These are phyloP conservation scores for Neophaeococcomyces mojaviensis DNA, from an alignment of 2,329 filamentous ascomycete species.

Conservation along the genomic window DNA sequence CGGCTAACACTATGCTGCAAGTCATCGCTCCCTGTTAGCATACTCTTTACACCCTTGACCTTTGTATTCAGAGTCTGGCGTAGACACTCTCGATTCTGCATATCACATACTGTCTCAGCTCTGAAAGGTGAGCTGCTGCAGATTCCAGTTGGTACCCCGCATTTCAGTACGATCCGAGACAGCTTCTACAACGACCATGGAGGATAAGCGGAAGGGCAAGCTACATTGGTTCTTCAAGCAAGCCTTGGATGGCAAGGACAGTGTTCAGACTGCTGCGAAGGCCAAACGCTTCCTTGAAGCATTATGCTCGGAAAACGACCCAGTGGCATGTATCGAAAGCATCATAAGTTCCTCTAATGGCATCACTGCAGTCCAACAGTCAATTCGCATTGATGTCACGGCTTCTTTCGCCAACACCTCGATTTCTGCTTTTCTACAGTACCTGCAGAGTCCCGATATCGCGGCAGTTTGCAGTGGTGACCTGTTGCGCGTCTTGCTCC, in stretches of 20 bases:
- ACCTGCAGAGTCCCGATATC: constrained; percentile 37
- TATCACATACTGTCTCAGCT: not conserved
- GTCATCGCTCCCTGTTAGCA: no score
- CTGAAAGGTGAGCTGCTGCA: not conserved
- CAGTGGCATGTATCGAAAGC: constrained; percentile 34
- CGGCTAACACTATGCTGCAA: no score
- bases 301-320: constrained; percentile 36
- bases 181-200: not conserved
- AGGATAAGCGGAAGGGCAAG: not conserved
- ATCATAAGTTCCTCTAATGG: constrained; percentile 31
- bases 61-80: not conserved
- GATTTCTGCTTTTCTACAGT: constrained; percentile 32
- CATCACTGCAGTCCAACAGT: constrained; percentile 31
- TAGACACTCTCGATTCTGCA: not conserved
- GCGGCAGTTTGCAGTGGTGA: constrained; percentile 45
- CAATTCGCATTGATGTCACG: constrained; percentile 39
- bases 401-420: constrained; percentile 38
- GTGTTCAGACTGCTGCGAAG: constrained; percentile 32
- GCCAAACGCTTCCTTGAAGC: constrained; percentile 44
- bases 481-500: constrained; percentile 42
- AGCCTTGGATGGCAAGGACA: constrained; percentile 33
- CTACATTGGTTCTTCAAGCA: constrained; percentile 29
- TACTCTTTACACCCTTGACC: no score
- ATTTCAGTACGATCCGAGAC: not conserved
- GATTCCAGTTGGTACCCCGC: not conserved